Base-by-base conservation (phyloP, 2,329 filamentous ascomycete species). In the Aspergillus fijiensis region DNA sequence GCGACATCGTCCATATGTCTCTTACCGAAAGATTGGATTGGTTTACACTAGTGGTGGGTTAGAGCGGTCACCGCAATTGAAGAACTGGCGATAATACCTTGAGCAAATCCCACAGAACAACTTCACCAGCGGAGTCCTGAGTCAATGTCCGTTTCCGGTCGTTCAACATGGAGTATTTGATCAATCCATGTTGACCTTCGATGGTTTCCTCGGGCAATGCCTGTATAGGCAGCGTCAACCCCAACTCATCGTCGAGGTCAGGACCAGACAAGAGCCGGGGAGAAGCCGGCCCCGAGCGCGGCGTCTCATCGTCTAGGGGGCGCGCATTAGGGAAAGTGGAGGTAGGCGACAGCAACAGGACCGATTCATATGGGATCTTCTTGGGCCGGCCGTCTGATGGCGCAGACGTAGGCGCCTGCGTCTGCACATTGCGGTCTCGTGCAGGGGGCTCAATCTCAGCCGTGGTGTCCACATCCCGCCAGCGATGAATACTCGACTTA, bases 101-200 rank as follows among this genome's bases (percentile, higher is more conserved):
- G 50, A 99, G 83, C 45, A 99, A 80, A 81, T 99, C 95, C 95
- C 95, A 99, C 65, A 99, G 79, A 51, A 97, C 81, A 2, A 98
- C 93, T 71, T 99, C 95, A 16, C 95, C 95, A 1, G 94, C 93
- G 2, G 95, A 97, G 75, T 99, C 95, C 55, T 96, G 80, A 0
- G 95, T 99, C 65, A 99, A 80, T 4, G 96, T 93, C 60, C 92
- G 86, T 71, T 91, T 89, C 66, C 94, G 85, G 73, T 99, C 94
- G 74, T 96, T 98, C 62, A 99, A 82, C 67, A 98, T 84, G 69
- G 89, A 88, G 74, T 97, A 91, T 76, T 98, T 99, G 62, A 98
- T 92, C 56, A 99, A 79, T 10, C 95, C 95, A 77, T 96, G 94
- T 70, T 97, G 93, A 1, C 95, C 95, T 76, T 97, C 92, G 51